Percentiles rank a stretch among this genome's conserved stretches.
These are phyloP conservation scores for Penicillium sp. DNA, from an alignment of 2,329 filamentous ascomycete species.

Conservation along the genomic window DNA sequence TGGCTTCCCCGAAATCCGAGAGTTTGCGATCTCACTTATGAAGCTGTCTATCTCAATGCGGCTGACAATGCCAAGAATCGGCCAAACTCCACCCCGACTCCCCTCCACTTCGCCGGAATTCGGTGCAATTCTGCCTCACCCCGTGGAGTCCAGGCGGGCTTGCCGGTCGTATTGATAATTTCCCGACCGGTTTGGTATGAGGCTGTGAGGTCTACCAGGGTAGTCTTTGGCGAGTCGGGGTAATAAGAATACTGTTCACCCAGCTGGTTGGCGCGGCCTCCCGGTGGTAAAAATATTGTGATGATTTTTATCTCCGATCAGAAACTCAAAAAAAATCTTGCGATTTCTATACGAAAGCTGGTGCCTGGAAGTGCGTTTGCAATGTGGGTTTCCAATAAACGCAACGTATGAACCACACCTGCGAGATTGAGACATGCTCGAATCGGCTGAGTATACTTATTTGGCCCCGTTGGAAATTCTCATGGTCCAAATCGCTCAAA, in stretches of 20 bases:
- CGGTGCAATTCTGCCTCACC: constrained; percentile 12
- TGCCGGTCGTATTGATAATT: constrained; percentile 9
- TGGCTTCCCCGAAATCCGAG: background rate
- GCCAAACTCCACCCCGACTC: constrained; percentile 22
- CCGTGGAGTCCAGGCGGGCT: background rate
- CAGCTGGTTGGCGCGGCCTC: background rate
- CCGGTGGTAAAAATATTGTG: background rate
- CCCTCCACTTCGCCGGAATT: constrained; percentile 9
- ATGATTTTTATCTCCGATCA: background rate
- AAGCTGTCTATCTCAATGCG: background rate
- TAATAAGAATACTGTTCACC: background rate
- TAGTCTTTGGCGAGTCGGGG: background rate
- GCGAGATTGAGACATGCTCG: background rate
- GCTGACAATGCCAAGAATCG: constrained; percentile 21
- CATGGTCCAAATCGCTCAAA: background rate
- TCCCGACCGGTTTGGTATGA: constrained; percentile 5
- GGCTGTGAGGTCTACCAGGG: background rate
- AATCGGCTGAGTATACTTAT: background rate
- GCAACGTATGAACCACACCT: background rate
- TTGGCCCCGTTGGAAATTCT: background rate
- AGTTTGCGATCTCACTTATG: background rate
- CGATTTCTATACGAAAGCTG: background rate
- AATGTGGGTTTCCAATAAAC: background rate
- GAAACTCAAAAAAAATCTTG: background rate
- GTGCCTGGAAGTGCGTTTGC: background rate